Base-by-base conservation (phyloP, 805 yeast genomes). In the Yamadazyma kitorensis region DNA sequence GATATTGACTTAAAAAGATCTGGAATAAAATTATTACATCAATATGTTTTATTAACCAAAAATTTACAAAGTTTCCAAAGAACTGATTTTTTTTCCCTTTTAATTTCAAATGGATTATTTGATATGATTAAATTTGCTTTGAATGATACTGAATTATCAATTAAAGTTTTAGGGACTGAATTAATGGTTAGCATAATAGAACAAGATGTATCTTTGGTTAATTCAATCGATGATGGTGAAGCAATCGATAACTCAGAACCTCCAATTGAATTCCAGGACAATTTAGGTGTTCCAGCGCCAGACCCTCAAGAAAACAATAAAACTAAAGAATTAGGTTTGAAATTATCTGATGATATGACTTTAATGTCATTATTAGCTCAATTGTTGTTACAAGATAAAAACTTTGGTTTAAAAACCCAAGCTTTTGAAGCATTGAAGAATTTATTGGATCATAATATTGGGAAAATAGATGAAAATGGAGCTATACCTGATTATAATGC, bases 351-450 rank as follows among this genome's bases (percentile, higher is more conserved):
- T 36, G 86, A 82, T 44, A 74, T 80, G 73, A 70, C 82, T 0
- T 54, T 84, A 31, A 59, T 81, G 16, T 49, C 62, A 5, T 68
- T 78, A 6, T 57, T 87, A 22, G 70, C 82, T 0, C 71, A 77
- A 23, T 70, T 87, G 12, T 55, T 89, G 5, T 54, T 80, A 3
- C 69, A 74, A 14, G 94, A 84, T 40, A 61, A 67, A 8, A 79
- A 79, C 43, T 74, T 80, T 4, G 94, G 95, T 0, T 59, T 88
- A 33, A 80, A 83, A 50, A 76, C 84, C 5, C 96, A 88, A 55
- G 83, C 89, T 0, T 79, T 76, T 43, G 96, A 88, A 57, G 95
- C 96, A 1, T 58, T 89, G 31, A 80, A 80, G 51, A 78, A 80
- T 2, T 57, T 89, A 21, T 64, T 89, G 10, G 89, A 84, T 49